Percentiles rank a stretch among this genome's conserved stretches.
Conservation (phyloP, 2,329 filamentous ascomycete species). For the Blastomyces percursus region DNA sequence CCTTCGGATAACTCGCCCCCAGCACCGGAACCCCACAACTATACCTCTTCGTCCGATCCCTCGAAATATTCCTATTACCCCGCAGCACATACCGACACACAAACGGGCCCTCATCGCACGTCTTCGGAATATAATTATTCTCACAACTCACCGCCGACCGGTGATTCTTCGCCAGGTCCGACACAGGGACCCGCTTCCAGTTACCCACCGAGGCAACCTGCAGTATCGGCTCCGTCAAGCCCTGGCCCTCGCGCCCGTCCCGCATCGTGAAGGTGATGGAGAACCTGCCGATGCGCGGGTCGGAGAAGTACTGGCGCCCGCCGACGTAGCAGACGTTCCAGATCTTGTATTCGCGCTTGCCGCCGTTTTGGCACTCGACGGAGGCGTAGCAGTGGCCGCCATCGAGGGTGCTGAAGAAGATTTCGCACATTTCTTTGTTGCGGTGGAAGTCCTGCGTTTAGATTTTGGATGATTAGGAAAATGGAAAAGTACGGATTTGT, state of each 20-base stretch:
- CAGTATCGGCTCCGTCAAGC: neutral
- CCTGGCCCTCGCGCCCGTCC: neutral
- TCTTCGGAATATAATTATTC: neutral
- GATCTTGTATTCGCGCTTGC: neutral
- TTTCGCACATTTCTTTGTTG: neutral
- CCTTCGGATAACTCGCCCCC: neutral
- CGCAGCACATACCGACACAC: neutral
- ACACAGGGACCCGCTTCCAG: neutral
- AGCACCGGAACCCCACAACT: neutral
- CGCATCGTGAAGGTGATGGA: neutral
- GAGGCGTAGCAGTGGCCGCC: neutral
- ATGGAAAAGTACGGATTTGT: no score
- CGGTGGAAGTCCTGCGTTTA: neutral
- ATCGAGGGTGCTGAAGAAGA: neutral
- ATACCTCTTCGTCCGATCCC: neutral
- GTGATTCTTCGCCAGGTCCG: neutral
- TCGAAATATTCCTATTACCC: neutral
- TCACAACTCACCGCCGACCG: neutral
- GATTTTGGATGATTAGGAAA: no score
- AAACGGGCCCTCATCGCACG: neutral
- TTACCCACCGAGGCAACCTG: neutral
- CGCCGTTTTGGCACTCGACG: neutral
- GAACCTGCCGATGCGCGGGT: neutral
- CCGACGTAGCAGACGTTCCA: neutral
- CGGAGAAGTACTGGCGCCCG: neutral